phyloP scores from a whole-genome alignment of 208 protist species.

The Trypanosoma brucei region DNA sequence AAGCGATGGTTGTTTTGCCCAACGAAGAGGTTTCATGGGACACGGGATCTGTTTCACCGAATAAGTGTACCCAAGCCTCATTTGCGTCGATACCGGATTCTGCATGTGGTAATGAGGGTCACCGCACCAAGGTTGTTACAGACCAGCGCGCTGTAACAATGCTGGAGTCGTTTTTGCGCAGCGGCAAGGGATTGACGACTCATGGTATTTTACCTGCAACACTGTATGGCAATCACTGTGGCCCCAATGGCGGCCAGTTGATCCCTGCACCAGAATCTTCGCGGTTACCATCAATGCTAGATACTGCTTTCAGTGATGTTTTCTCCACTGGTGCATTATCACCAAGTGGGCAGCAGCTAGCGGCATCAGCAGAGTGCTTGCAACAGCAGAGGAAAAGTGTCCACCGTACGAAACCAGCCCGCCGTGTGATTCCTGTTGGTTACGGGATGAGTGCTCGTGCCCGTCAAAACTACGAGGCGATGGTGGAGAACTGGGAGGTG shows the following conservation, averaged over 20 bases:
- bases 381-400: too few relatives aligned
- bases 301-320: neutral
- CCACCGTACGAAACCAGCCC: neutral
- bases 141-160: neutral
- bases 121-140: neutral
- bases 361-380: neutral
- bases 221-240: neutral
- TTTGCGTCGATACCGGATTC: neutral
- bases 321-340: neutral
- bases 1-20: neutral
- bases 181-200: neutral
- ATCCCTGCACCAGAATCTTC: neutral
- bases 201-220: neutral
- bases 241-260: neutral
- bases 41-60: neutral
- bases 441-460: constrained; percentile 48
- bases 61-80: neutral
- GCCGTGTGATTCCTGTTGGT: constrained; percentile 24
- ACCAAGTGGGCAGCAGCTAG: neutral
- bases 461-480: constrained; percentile 27
- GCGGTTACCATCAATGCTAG: neutral
- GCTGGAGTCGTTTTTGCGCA: neutral
- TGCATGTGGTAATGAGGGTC: neutral
- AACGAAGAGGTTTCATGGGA: constrained; percentile 1
- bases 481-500: constrained; percentile 27